Evolutionary conservation across 2,329 filamentous ascomycete genomes (phyloP), one percentile per base, ranked within the genome.

Genomic region (Neonectria neomacrospora): DNA sequence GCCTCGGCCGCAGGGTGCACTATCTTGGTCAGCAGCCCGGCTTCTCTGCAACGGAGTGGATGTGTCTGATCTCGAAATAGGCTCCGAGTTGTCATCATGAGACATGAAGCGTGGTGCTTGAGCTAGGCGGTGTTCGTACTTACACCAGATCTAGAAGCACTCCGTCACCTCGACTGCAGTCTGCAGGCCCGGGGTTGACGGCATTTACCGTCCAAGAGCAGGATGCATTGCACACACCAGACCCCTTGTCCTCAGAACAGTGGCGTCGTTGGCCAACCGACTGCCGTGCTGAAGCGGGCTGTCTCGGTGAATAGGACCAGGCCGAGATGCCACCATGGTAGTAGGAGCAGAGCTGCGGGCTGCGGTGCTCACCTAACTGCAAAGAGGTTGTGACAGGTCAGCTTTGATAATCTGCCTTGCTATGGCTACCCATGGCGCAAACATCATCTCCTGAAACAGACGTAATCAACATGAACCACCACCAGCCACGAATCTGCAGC

Each of bases 11-110:
- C 47, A 32, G n/a, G 47, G 11, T 11, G 10, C 16, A 50, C 28
- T 11, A 26, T 37, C 45, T 41, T 51, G 59, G 59, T 62, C 42
- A 62, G 59, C 59, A 62, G 48, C 54, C 53, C 59, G 59, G 53
- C 28, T 53, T 41, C 47, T 55, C 52, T 61, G 59, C 59, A 62
- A 28, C 16, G 26, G 41, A 62, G 54, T 62, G 59, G 59, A 48
- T 57, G 30, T 52, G 23, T 54, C 22, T 20, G 12, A 45, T 44
- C 52, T 61, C 58, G 44, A 61, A 55, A 56, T 61, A 51, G 45
- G 45, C 45, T 6, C 11, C n/a, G 28, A 16, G 8, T 50, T 32
- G 26, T 30, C n/a, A 41, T 41, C 16, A 41, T 20, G 47, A 20
- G 47, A 22, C 34, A 37, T 37, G 34, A 37, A 32, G 34, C 6